phyloP scores from a whole-genome alignment of 2,329 filamentous ascomycete species.

The Seiridium unicorne region DNA sequence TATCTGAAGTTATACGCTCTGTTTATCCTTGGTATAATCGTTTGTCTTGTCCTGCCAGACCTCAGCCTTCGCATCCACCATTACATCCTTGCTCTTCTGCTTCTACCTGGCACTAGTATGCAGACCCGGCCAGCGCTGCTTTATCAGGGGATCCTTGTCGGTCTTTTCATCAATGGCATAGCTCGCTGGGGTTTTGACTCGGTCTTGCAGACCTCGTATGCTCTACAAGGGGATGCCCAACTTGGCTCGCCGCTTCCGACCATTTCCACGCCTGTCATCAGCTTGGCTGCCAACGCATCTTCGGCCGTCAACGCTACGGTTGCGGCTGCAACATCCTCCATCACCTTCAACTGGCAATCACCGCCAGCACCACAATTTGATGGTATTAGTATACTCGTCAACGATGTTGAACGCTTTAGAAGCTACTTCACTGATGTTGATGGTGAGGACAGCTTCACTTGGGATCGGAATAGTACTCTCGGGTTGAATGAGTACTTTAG shows the following conservation, averaged over 20 bases:
- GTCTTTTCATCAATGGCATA: constrained; percentile 90
- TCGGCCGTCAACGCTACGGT: neutral
- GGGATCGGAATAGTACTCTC: constrained; percentile 48
- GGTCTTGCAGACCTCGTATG: constrained; percentile 77
- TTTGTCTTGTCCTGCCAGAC: constrained; percentile 70
- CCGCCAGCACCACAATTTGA: constrained; percentile 58
- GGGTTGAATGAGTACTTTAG: constrained; percentile 69
- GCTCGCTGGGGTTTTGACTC: constrained; percentile 92
- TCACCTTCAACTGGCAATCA: constrained; percentile 57
- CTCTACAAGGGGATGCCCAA: constrained; percentile 68
- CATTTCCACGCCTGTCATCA: constrained; percentile 46
- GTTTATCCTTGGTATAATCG: constrained; percentile 64
- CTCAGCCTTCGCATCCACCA: constrained; percentile 86
- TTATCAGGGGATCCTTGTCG: constrained; percentile 86
- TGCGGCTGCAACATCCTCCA: constrained; percentile 52
- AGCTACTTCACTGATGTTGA: constrained; percentile 63
- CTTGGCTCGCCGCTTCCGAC: constrained; percentile 60
- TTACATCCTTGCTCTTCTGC: constrained; percentile 83
- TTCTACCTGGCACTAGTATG: constrained; percentile 84
- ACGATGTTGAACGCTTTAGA: constrained; percentile 81
- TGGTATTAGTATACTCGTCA: constrained; percentile 77
- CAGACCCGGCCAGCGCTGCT: constrained; percentile 82
- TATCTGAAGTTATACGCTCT: constrained; percentile 77
- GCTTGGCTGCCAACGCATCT: constrained; percentile 31
- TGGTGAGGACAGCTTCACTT: constrained; percentile 50